Evolutionary conservation across 495 filamentous ascomycete species (phyloP).

Genomic region (Neurospora sp.): DNA sequence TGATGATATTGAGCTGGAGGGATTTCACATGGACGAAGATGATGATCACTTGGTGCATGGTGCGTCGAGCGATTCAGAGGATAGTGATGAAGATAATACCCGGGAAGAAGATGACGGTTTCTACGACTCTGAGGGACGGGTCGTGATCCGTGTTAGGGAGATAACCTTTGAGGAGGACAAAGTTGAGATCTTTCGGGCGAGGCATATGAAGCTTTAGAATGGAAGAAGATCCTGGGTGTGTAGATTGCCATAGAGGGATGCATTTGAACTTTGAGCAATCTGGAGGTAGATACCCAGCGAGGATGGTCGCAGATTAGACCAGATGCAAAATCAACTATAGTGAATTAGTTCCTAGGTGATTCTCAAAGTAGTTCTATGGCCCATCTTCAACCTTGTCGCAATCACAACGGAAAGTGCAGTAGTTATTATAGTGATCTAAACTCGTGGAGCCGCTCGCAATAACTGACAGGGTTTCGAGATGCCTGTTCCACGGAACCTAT

Average conservation of each 20-base stretch:
- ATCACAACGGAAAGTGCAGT: neutral
- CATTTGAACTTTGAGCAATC: neutral
- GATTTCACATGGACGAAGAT: neutral
- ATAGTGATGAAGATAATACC: neutral
- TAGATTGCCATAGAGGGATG: neutral
- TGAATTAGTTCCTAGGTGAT: neutral
- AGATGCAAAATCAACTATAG: neutral
- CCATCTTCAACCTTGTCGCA: neutral
- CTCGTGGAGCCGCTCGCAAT: neutral
- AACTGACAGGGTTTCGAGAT: neutral
- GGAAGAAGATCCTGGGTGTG: too few species aligned
- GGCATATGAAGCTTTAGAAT: conserved; percentile 55
- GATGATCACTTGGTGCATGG: neutral
- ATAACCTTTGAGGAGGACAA: conserved; percentile 88
- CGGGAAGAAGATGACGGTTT: conserved; percentile 35
- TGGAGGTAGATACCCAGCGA: neutral
- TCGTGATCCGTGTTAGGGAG: conserved; percentile 61
- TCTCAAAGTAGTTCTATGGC: neutral
- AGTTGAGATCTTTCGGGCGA: conserved; percentile 71
- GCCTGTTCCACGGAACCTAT: neutral
- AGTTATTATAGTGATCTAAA: neutral
- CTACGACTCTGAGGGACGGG: conserved; percentile 29
- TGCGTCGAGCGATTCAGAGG: neutral
- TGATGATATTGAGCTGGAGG: neutral
- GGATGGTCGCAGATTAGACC: neutral